Evolutionary conservation across 192 early-diverging fungal species (phyloP).

Genomic region (Rhizoclosmatium sp.): DNA sequence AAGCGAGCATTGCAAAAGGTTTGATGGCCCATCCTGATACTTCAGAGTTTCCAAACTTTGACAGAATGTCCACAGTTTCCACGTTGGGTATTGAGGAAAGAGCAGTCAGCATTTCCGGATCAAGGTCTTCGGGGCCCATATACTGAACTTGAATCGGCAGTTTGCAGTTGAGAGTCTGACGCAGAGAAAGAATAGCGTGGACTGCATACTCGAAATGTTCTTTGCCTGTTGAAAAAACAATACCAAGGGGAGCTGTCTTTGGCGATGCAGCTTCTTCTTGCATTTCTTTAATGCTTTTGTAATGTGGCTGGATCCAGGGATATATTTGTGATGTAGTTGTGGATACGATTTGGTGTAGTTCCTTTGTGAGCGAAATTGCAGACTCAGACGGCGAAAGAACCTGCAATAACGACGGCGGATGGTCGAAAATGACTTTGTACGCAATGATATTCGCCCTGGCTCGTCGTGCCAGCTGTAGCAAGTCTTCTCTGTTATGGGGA

Average conservation of each 20-base stretch:
- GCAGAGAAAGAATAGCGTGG: conserved; percentile 3
- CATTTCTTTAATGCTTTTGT: conserved; percentile 1
- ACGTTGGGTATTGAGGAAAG: background rate
- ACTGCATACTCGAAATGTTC: background rate
- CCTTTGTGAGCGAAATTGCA: background rate
- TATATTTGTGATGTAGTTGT: background rate
- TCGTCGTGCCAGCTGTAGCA: background rate
- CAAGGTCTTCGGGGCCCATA: background rate
- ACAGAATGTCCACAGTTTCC: background rate
- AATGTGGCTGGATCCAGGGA: background rate
- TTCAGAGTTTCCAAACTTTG: background rate
- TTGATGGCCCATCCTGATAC: conserved; percentile 71
- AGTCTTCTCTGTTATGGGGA: conserved; percentile 19
- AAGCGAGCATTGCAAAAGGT: conserved; percentile 72
- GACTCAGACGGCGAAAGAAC: background rate
- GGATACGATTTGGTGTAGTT: background rate
- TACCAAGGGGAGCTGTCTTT: background rate
- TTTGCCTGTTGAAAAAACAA: background rate
- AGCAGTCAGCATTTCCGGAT: background rate
- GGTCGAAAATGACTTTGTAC: background rate
- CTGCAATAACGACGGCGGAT: background rate
- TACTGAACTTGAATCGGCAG: conserved; percentile 8
- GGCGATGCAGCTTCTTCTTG: background rate
- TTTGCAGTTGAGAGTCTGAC: background rate
- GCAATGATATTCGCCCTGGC: background rate